These are phyloP conservation scores for Pseudogymnoascus sp. DNA, from an alignment of 2,329 filamentous ascomycete genomes.

Conservation along the genomic window DNA sequence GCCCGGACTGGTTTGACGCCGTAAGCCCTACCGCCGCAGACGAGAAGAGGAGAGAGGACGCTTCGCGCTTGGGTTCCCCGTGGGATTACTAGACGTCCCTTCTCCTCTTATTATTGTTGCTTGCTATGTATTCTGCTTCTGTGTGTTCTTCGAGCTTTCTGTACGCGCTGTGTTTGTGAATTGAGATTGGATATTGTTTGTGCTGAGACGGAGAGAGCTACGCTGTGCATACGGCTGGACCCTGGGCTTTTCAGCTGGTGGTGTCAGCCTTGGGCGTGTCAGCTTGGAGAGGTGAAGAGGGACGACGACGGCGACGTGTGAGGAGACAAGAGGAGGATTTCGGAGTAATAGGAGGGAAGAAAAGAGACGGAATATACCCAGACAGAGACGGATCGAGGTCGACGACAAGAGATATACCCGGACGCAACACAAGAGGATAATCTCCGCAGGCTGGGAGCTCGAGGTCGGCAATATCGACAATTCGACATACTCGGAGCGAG, in stretches of 20 bases:
- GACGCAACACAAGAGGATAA: neutral
- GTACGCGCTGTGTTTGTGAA: slow-evolving; percentile 7
- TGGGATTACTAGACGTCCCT: neutral
- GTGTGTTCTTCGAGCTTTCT: slow-evolving; percentile 4
- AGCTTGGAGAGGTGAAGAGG: slow-evolving; percentile 4
- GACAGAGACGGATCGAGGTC: neutral
- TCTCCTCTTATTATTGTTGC: neutral
- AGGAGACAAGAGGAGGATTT: neutral
- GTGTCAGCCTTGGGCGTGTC: slow-evolving; percentile 7
- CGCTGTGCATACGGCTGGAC: neutral
- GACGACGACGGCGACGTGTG: neutral
- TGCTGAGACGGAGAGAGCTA: neutral
- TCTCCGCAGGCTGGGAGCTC: neutral
- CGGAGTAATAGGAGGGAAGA: neutral
- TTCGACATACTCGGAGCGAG: neutral
- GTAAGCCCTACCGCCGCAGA: slow-evolving; percentile 8
- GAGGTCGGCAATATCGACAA: neutral
- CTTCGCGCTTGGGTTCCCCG: neutral
- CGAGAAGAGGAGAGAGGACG: neutral
- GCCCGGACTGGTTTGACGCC: slow-evolving; percentile 4
- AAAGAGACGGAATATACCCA: neutral
- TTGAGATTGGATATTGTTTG: slow-evolving; percentile 2
- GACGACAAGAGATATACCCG: neutral
- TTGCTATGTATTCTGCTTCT: slow-evolving; percentile 1
- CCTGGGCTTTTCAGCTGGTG: slow-evolving; percentile 5